Base-by-base conservation (phyloP, 257 asterid species). In the Oldenlandia corymbosa region DNA sequence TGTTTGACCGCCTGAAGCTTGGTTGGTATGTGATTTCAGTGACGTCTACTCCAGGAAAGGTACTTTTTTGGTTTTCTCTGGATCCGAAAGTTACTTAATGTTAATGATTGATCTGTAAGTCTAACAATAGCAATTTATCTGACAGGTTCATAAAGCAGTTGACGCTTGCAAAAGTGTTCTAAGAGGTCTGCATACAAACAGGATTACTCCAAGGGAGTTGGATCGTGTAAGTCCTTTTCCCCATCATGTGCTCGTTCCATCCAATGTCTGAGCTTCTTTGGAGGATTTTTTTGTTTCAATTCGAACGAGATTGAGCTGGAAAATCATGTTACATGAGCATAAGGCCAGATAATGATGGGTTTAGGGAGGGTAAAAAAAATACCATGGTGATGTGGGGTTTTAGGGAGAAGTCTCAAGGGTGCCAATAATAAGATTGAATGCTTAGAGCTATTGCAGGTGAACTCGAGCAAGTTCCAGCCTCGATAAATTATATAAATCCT, bases 21-120 rank as follows among this genome's bases (percentile, higher is more conserved):
- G 99, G 97, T 78, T 93, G 99, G 99, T 90, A 93, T 81, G 96
- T 93, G 39, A 75, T 93, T 67, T 87, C 99, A 20, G 97, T 90
- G 58, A 93, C 97, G 65, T 93, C 99, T 77, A 93, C 99, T 60
- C 99, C 99, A 68, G 94, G 67, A 66, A 93, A 93, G 99, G 99
- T 93, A 52, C 31, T 72, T 67, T 28, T 66, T 69, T 62, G 47
- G 24, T 45, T 65, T 65, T 46, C 0, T 54, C 34, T 21, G 14
- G 41, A 27, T 23, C 6, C 34, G 18, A 31, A 20, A 54, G 62
- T 13, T 54, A 51, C 37, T 32, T 60, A 39, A 37, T 59, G 42
- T 67, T 28, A 49, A 57, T 45, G 42, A 62, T 66, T 72, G 45
- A 61, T 50, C 23, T 41, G 66, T 47, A 32, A 41, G 62, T 67